Base-by-base conservation (phyloP, 2,329 filamentous ascomycete genomes). In the Fonsecaea multimorphosa region DNA sequence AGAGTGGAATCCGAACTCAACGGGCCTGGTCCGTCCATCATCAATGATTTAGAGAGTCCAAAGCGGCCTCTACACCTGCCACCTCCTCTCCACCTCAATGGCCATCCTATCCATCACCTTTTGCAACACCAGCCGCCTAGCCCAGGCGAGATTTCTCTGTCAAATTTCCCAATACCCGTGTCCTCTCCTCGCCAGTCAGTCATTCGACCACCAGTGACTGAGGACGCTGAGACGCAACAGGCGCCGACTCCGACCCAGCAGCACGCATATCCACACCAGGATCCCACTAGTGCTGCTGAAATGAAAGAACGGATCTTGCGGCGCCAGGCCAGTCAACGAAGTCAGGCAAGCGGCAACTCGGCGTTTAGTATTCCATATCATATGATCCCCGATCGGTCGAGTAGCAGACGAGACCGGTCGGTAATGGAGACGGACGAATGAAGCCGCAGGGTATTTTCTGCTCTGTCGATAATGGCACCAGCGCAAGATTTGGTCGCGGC, bases 371-470 rank as follows among this genome's bases (percentile, higher is more conserved):
- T 71, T 55, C 69, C 69, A 19, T 61, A 52, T 38, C 69, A 71
- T 55, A 64, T 70, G 69, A 68, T 71, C 53, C 69, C 69, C 2
- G 69, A 70, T 59, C 68, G 69, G 3, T 67, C 67, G 22, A 71
- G 69, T 55, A 71, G 69, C 49, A 61, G 61, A 58, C 65, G 69
- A 7, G 69, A 71, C 38, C 55, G 54, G 51, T 62, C 59, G 9
- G 64, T 68, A 9, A 63, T 52, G 67, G 68, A 69, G 44, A 63
- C 65, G 14, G 58, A 52, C 32, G 44, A 60, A 19, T 49, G 14
- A 49, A 22, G 2, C 19, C 19, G 19, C 2, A 8, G 22, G 7
- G 22, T 19, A 12, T 49, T 49, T 49, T 49, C 44, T 24, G 8
- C 24, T n/a, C 11, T 49, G 44, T 49, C 22, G 22, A 24, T 24